Evolutionary conservation across 306 rosid species (phyloP).

Genomic region (Malus fusca): DNA sequence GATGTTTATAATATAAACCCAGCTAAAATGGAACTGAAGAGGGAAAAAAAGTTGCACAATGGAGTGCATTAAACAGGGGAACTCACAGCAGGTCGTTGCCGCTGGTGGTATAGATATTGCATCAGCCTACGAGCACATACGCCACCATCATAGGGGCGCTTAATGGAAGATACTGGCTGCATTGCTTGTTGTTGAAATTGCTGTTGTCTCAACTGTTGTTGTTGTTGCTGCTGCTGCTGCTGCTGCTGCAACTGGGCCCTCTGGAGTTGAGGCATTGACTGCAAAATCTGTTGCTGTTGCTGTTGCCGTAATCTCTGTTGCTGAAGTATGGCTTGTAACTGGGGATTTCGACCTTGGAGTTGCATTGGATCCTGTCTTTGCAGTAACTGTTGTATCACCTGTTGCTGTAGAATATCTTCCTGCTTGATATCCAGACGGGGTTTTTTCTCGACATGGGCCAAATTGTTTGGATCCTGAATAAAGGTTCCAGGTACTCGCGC

Average conservation of each 20-base stretch:
- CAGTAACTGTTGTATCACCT: slow-evolving; percentile 66
- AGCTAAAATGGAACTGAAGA: background rate
- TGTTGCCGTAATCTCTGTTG: slow-evolving; percentile 73
- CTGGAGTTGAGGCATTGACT: slow-evolving; percentile 84
- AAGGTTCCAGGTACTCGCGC: slow-evolving; percentile 54
- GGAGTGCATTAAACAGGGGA: slow-evolving; percentile 1
- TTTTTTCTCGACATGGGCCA: slow-evolving; percentile 60
- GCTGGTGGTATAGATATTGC: slow-evolving; percentile 95
- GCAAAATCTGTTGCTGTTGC: slow-evolving; percentile 62
- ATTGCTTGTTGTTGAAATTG: slow-evolving; percentile 75
- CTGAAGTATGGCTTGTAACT: slow-evolving; percentile 66
- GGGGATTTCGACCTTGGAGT: slow-evolving; percentile 68
- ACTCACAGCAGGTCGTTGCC: slow-evolving; percentile 78
- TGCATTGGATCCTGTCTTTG: slow-evolving; percentile 84
- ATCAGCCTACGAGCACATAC: slow-evolving; percentile 92
- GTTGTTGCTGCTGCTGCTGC: slow-evolving; percentile 48
- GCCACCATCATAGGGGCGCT: slow-evolving; percentile 74
- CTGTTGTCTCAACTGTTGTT: slow-evolving; percentile 66
- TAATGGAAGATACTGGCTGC: slow-evolving; percentile 53
- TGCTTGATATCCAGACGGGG: slow-evolving; percentile 78
- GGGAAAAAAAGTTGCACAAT: background rate
- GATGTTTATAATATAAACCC: background rate
- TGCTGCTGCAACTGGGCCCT: slow-evolving; percentile 68
- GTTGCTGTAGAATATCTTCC: slow-evolving; percentile 77
- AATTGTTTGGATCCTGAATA: slow-evolving; percentile 65